Conservation (phyloP, 2,329 filamentous ascomycete species). For the Ascosphaera apis region DNA sequence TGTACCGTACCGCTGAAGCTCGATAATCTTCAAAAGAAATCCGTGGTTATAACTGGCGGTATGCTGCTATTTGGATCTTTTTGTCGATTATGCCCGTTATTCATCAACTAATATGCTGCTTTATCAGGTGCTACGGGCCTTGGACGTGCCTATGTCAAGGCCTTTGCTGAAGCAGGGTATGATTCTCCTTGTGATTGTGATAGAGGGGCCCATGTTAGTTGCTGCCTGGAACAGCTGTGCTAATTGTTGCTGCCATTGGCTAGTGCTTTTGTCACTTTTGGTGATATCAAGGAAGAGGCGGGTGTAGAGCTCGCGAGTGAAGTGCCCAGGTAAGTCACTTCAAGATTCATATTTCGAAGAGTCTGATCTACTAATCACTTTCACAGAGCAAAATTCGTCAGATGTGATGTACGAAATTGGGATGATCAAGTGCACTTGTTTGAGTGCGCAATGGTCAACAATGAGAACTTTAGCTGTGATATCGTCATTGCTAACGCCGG, state of each 20-base stretch:
- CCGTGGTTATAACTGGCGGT: conserved; percentile 5
- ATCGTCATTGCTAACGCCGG: conserved; percentile 15
- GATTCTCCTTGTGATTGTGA: neutral
- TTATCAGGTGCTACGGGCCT: conserved; percentile 3
- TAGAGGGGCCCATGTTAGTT: neutral
- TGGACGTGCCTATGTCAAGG: conserved; percentile 3
- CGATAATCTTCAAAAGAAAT: conserved; percentile 3
- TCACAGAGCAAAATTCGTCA: conserved; percentile 9
- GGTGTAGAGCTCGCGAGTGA: conserved; percentile 2
- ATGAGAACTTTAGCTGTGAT: conserved; percentile 9
- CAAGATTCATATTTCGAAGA: neutral
- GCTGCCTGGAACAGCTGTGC: neutral
- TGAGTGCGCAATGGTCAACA: conserved; percentile 8
- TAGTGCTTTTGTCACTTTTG: conserved; percentile 6
- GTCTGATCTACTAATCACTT: neutral
- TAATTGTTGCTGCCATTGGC: no score
- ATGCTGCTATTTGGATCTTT: conserved; percentile 1
- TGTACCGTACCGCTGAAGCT: conserved; percentile 2
- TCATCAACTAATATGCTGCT: neutral
- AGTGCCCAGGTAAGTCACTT: conserved; percentile 2
- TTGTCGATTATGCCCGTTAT: neutral
- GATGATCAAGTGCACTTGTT: conserved; percentile 13
- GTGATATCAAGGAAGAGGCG: conserved; percentile 4
- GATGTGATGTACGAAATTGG: conserved; percentile 12
- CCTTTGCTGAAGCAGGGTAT: conserved; percentile 4